A percentile compares a stretch with the other conserved stretches of the same genome.
Evolutionary conservation across 139 green algal genomes (phyloP).

Genomic region (Penium margaritaceum): DNA sequence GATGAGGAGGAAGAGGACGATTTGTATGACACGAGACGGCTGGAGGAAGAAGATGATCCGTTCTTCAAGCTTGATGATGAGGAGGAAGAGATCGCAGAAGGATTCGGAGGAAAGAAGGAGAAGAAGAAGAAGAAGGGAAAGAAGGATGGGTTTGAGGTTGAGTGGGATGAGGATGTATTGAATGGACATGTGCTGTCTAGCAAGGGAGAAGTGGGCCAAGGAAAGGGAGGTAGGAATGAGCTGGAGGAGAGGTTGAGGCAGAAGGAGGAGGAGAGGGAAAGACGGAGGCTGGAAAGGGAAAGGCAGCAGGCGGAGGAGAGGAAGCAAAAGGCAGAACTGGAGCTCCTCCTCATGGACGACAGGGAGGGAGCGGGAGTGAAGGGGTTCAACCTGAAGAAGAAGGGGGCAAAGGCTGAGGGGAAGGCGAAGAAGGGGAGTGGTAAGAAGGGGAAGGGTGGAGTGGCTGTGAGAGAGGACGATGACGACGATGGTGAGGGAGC

Average conservation of each 20-base stretch:
- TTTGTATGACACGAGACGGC: background rate
- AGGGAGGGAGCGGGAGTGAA: constrained; percentile 2
- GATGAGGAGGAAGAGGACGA: constrained; percentile 10
- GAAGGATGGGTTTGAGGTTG: too few species aligned
- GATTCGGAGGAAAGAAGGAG: background rate
- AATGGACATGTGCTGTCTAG: background rate
- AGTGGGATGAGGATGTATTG: background rate
- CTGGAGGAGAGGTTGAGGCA: constrained; percentile 19
- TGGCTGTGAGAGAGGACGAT: too few species aligned
- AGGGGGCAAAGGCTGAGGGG: constrained; percentile 38
- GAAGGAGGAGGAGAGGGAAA: constrained; percentile 29
- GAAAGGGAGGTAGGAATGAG: constrained; percentile 5
- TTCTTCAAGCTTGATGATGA: constrained; percentile 15
- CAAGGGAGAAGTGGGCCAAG: constrained; percentile 2
- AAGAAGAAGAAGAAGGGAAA: too few species aligned
- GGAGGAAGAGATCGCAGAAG: constrained; percentile 29
- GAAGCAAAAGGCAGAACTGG: constrained; percentile 67
- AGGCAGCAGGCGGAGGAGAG: constrained; percentile 39
- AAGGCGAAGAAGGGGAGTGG: too few species aligned
- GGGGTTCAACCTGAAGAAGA: constrained; percentile 36
- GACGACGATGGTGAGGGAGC: too few species aligned
- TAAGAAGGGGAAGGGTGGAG: too few species aligned
- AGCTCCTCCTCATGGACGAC: constrained; percentile 90
- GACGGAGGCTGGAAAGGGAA: constrained; percentile 37
- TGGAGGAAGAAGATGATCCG: constrained; percentile 17